Evolutionary conservation across 2,329 filamentous ascomycete genomes (phyloP).

Genomic region (Curvularia spicifera): DNA sequence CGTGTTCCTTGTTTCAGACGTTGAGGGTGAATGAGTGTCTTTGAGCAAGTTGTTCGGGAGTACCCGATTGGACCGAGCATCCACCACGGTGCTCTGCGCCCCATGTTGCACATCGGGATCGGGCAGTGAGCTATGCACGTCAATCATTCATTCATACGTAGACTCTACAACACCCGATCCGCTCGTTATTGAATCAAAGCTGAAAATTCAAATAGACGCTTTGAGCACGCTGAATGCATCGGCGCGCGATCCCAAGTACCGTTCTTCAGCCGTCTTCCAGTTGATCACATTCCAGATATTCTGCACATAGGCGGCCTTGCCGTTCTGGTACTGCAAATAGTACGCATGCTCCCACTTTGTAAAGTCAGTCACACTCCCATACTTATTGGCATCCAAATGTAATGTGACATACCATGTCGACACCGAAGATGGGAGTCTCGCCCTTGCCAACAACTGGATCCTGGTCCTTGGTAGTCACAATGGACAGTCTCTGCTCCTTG

Average conservation of each 20-base stretch:
- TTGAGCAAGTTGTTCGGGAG: conserved; percentile 49
- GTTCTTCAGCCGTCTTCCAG: conserved; percentile 72
- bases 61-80: conserved; percentile 35
- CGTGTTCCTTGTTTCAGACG: conserved; percentile 3
- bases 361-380: neutral
- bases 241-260: conserved; percentile 59
- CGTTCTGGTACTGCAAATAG: conserved; percentile 82
- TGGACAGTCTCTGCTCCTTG: conserved; percentile 61
- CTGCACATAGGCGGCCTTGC: conserved; percentile 75
- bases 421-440: conserved; percentile 73
- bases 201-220: conserved; percentile 36
- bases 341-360: conserved; percentile 83
- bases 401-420: conserved; percentile 67
- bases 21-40: conserved; percentile 39
- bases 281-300: conserved; percentile 82
- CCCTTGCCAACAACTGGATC: conserved; percentile 70
- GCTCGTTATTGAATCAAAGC: neutral
- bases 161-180: neutral
- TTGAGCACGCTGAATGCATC: conserved; percentile 51
- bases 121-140: neutral
- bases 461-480: conserved; percentile 86
- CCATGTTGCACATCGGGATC: neutral
- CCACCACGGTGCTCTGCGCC: conserved; percentile 33
- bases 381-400: neutral
- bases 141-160: neutral